These are phyloP conservation scores for Ceratobasidium papillatum DNA, from an alignment of 1,284 basidiomycete genomes.

Conservation along the genomic window DNA sequence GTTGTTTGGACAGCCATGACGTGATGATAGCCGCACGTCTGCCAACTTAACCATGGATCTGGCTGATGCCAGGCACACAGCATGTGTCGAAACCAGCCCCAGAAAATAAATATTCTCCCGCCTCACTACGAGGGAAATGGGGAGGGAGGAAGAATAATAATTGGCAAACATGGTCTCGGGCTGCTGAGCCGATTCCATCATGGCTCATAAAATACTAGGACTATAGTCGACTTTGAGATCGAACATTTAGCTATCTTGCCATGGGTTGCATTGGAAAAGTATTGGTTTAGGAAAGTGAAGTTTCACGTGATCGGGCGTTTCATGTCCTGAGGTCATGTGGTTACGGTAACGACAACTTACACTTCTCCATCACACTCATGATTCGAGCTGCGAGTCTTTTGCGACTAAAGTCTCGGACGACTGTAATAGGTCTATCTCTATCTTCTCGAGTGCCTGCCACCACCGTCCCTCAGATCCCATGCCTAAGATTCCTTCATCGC, in stretches of 20 bases:
- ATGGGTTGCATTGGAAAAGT: not conserved
- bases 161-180: no score
- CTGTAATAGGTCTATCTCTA: not conserved
- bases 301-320: not conserved
- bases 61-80: no score
- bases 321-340: not conserved
- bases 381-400: not conserved
- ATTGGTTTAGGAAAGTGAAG: not conserved
- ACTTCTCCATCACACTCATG: not conserved
- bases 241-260: not conserved
- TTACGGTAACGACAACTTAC: not conserved
- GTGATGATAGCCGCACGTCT: no score
- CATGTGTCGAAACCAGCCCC: no score
- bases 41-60: no score
- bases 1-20: not conserved
- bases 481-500: not conserved
- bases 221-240: no score
- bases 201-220: no score
- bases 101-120: no score
- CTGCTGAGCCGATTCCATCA: no score
- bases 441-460: not conserved
- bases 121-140: no score
- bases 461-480: not conserved
- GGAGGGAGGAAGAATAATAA: no score
- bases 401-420: not conserved